phyloP scores from a whole-genome alignment of 1,139 yeast species.

The Yamadazyma oceani region DNA sequence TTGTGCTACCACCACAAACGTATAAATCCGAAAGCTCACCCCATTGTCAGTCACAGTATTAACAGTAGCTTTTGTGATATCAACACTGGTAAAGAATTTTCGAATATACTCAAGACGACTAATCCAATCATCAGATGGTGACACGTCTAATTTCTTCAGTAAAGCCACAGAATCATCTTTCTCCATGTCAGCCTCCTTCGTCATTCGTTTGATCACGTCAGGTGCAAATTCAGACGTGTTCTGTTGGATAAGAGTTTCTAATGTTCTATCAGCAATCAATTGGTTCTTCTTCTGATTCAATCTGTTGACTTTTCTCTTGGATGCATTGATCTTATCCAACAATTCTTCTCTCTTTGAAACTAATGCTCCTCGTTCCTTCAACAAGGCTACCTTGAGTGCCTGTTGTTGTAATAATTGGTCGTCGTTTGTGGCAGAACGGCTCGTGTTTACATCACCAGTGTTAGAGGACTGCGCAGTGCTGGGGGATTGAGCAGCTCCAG shows the following conservation, averaged over 20 bases:
- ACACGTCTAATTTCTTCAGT: constrained; percentile 28
- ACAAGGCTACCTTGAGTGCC: constrained; percentile 20
- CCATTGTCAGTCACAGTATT: constrained; percentile 1
- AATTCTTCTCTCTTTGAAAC: constrained; percentile 21
- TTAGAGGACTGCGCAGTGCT: too few relatives aligned
- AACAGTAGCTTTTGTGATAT: constrained; percentile 8
- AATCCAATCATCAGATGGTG: constrained; percentile 39
- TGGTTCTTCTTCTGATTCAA: constrained; percentile 19
- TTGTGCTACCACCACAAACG: constrained; percentile 21
- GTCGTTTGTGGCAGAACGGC: too few relatives aligned
- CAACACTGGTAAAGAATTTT: constrained; percentile 18
- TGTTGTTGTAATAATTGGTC: constrained; percentile 17
- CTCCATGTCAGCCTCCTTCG: constrained; percentile 10
- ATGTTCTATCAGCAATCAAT: constrained; percentile 16
- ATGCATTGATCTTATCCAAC: constrained; percentile 21
- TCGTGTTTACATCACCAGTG: too few relatives aligned
- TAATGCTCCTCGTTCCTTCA: constrained; percentile 22
- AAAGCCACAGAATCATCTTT: constrained; percentile 24
- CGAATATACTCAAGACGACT: constrained; percentile 27
- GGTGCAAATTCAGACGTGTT: constrained; percentile 20
- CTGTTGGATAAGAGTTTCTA: constrained; percentile 25
- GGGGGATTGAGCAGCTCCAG: too few relatives aligned
- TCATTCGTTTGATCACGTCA: constrained; percentile 3
- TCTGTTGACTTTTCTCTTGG: constrained; percentile 18
- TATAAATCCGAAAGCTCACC: constrained; percentile 16